Evolutionary conservation across 768 basidiomycete species (phyloP).

Genomic region (Chalciporus chontae): DNA sequence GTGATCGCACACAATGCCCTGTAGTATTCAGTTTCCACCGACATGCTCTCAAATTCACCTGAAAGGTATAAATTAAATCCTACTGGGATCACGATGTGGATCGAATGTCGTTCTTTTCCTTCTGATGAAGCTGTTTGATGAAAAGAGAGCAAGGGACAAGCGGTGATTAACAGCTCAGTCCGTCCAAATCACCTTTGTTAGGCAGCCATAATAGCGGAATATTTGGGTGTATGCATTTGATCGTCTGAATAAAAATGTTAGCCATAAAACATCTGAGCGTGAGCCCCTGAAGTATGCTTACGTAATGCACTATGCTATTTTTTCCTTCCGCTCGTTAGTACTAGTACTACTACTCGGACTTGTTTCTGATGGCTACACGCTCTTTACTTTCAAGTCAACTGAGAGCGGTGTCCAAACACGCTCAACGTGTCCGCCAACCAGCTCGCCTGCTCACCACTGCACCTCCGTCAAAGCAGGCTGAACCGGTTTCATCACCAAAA

Average conservation of each 20-base stretch:
- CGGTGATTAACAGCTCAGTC: neutral
- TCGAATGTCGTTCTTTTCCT: too few species aligned
- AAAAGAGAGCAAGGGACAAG: neutral
- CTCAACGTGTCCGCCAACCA: conserved; percentile 4
- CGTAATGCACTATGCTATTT: conserved; percentile 3
- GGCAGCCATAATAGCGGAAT: neutral
- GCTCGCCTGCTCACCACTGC: conserved; percentile 11
- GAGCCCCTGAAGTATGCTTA: conserved; percentile 4
- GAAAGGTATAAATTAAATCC: too few species aligned
- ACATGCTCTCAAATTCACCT: too few species aligned
- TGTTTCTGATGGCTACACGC: conserved; percentile 13
- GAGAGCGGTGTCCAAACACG: conserved; percentile 1
- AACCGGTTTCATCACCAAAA: conserved; percentile 3
- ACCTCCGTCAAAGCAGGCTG: conserved; percentile 5
- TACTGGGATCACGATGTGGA: too few species aligned
- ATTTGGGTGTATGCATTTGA: too few species aligned
- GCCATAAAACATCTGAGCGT: too few species aligned
- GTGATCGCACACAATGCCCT: too few species aligned
- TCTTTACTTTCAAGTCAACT: conserved; percentile 11
- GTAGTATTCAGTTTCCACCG: too few species aligned
- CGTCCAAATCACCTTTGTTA: neutral
- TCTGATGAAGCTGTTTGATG: neutral
- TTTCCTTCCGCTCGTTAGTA: neutral
- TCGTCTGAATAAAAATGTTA: too few species aligned
- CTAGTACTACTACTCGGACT: neutral